Evolutionary conservation across 495 filamentous ascomycete species (phyloP).

Genomic region (Neurospora sp.): DNA sequence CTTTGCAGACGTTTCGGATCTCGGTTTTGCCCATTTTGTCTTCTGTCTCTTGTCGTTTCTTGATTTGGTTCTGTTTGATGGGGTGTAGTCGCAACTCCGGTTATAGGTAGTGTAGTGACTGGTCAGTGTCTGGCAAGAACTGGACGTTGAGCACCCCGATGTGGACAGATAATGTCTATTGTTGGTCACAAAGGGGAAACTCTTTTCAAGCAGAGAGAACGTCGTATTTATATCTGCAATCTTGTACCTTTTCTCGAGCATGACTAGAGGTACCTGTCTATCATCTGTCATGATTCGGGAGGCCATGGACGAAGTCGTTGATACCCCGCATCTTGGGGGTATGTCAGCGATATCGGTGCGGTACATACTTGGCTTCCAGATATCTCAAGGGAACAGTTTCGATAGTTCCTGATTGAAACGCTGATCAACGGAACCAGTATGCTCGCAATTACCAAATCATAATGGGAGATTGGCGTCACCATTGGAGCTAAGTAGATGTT

Average conservation of each 20-base stretch:
- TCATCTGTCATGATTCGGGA: background rate
- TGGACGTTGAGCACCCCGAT: background rate
- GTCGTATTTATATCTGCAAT: background rate
- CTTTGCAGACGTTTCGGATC: slow-evolving; percentile 66
- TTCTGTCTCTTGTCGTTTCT: background rate
- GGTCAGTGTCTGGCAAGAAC: background rate
- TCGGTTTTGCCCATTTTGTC: slow-evolving; percentile 19
- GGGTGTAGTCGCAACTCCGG: background rate
- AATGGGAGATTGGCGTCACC: background rate
- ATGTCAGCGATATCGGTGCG: background rate
- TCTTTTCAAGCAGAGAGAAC: background rate
- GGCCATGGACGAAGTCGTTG: background rate
- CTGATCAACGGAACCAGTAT: background rate
- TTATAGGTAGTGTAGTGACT: background rate
- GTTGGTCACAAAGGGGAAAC: background rate
- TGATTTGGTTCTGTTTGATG: background rate
- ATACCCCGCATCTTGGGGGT: background rate
- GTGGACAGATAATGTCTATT: background rate
- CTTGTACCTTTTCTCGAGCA: background rate
- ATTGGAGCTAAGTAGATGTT: background rate
- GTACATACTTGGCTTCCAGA: background rate
- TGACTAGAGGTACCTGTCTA: background rate
- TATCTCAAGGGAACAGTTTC: background rate
- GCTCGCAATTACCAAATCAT: background rate
- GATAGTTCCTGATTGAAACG: background rate